Evolutionary conservation across 1,284 basidiomycete species (phyloP), one percentile per base, ranked within the genome.

Genomic region (Mycosarcoma mackinlayi): DNA sequence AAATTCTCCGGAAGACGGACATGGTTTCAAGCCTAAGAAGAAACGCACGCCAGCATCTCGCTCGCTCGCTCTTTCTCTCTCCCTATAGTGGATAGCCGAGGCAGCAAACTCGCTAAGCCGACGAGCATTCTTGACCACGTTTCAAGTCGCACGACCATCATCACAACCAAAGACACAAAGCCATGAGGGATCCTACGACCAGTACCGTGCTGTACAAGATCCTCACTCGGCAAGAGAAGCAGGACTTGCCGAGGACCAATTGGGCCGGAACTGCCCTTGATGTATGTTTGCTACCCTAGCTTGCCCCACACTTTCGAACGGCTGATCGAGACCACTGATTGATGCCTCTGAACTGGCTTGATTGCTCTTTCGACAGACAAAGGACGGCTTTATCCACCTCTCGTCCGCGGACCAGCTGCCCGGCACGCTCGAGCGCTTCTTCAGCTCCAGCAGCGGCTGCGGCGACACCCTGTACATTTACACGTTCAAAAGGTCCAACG

Each of bases 201-300:
- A 66, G 61, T 56, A 73, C 77, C 3, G 49, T 65, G n/a, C 65
- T 78, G 6, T 78, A 78, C 73, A 78, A 78, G 67, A 77, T 78
- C 49, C 61, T 78, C 33, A 78, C 77, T 35, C 64, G 70, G 7
- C 42, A 56, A 40, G 73, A 78, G 52, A 64, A 63, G 44, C 47
- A 52, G 5, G 39, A 58, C 1, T 50, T 78, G 39, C 70, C 75
- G 2, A 24, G 24, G 14, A 61, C 55, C 25, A 46, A 52, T 18
- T 77, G 75, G 75, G 41, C 61, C n/a, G 77, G 77, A 11, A 73
- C 77, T 19, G 59, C 58, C 16, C 60, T 78, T 28, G 77, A 78
- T 40, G 73, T 78, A 49, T 48, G 73, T 75, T 11, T 3, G 24
- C 6, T n/a, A 19, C n/a, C n/a, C n/a, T n/a, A n/a, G n/a, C n/a